Percentiles rank a stretch among this genome's conserved stretches.
phyloP scores from a whole-genome alignment of 2,329 filamentous ascomycete species.

The Nannizziopsis barbatae region DNA sequence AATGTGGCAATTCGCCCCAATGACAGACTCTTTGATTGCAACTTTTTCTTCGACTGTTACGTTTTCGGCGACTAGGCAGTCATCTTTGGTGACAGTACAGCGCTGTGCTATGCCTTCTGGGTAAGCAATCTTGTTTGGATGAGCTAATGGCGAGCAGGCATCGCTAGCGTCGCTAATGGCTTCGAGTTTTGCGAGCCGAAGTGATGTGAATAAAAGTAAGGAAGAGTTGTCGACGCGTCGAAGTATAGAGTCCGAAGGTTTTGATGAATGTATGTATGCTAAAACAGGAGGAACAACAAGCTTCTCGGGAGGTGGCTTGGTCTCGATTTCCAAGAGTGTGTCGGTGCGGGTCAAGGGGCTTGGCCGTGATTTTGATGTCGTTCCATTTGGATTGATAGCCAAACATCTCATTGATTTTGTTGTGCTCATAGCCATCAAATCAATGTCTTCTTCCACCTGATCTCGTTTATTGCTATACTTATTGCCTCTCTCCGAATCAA shows the following conservation, averaged over 20 bases:
- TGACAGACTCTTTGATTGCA: constrained; percentile 83
- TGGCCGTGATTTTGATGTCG: constrained; percentile 10
- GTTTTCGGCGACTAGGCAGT: constrained; percentile 78
- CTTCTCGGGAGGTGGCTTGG: constrained; percentile 16
- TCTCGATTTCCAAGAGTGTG: constrained; percentile 14
- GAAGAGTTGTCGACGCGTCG: constrained; percentile 80
- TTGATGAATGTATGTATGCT: constrained; percentile 61
- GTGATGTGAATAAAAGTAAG: constrained; percentile 67
- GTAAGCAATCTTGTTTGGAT: constrained; percentile 68
- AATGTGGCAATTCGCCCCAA: constrained; percentile 80
- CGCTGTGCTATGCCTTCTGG: constrained; percentile 68
- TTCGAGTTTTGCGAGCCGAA: constrained; percentile 73
- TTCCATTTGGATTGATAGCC: constrained; percentile 10
- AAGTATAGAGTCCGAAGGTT: constrained; percentile 52
- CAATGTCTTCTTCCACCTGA: constrained; percentile 42
- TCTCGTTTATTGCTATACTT: constrained; percentile 30
- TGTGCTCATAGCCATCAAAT: constrained; percentile 43
- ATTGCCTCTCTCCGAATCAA: constrained; percentile 40
- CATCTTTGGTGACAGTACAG: constrained; percentile 69
- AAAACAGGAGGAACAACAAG: constrained; percentile 60
- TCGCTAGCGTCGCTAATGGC: constrained; percentile 39
- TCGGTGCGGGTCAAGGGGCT: constrained; percentile 15
- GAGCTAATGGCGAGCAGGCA: constrained; percentile 62
- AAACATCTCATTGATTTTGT: constrained; percentile 32
- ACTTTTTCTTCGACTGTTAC: constrained; percentile 79